phyloP scores from a whole-genome alignment of 371 early-diverging fungal species.

The Polyrhizophydium stewartii region DNA sequence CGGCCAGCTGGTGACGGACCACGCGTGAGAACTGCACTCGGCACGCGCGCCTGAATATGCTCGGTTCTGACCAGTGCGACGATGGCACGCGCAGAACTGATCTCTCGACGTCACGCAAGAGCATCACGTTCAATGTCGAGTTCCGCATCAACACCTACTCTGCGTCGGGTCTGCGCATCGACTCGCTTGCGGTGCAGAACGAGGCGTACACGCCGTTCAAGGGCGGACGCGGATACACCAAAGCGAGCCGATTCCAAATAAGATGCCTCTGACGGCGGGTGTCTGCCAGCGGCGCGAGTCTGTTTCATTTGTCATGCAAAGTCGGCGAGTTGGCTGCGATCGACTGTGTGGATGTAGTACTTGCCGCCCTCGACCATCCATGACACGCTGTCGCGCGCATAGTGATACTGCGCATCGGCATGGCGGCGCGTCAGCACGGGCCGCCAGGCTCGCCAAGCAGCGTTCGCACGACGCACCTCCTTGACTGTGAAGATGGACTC shows the following conservation, averaged over 20 bases:
- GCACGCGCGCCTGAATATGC: not conserved
- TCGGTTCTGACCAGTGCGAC: not conserved
- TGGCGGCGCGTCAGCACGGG: no score
- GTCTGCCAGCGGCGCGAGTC: no score
- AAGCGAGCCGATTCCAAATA: not conserved
- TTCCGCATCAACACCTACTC: slow-evolving; percentile 72
- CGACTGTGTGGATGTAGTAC: slow-evolving; percentile 82
- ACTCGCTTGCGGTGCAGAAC: slow-evolving; percentile 65
- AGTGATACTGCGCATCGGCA: slow-evolving; percentile 52
- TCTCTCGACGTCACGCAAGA: not conserved
- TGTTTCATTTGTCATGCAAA: no score
- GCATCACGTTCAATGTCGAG: slow-evolving; percentile 53
- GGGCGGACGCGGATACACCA: slow-evolving; percentile 30
- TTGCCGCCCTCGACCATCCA: slow-evolving; percentile 90
- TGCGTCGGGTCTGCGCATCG: slow-evolving; percentile 71
- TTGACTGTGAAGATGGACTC: slow-evolving; percentile 80
- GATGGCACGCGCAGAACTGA: not conserved
- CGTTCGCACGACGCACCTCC: slow-evolving; percentile 26
- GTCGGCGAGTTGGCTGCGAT: slow-evolving; percentile 49
- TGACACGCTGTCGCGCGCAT: slow-evolving; percentile 79
- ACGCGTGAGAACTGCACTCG: not conserved
- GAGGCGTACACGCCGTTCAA: slow-evolving; percentile 82
- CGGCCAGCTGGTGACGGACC: not conserved
- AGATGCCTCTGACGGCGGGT: not conserved
- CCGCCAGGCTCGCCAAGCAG: no score